A percentile compares a stretch with the other conserved stretches of the same genome.
Evolutionary conservation across 371 early-diverging fungal species (phyloP).

Genomic region (Saksenaea oblongispora): DNA sequence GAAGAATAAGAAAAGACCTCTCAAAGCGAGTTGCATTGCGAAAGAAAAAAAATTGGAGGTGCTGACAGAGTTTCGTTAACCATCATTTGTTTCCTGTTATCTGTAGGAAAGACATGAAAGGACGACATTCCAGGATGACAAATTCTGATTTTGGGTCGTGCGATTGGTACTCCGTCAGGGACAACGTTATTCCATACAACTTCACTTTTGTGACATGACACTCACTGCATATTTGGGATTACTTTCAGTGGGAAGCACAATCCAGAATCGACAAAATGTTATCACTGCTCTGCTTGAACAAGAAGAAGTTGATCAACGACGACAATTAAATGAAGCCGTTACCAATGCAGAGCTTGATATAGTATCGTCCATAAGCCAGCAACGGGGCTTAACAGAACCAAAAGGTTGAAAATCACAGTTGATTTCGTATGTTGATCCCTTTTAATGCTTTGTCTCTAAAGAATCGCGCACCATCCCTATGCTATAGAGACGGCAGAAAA

Average conservation of each 20-base stretch:
- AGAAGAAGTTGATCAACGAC: slow-evolving; percentile 16
- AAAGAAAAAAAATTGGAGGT: too few relatives aligned
- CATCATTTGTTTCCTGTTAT: too few relatives aligned
- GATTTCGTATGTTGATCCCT: not conserved
- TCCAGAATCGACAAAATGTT: slow-evolving; percentile 17
- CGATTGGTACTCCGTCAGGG: too few relatives aligned
- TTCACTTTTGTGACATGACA: slow-evolving; percentile 22
- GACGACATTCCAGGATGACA: too few relatives aligned
- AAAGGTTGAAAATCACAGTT: slow-evolving; percentile 23
- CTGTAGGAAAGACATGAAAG: too few relatives aligned
- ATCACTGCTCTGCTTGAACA: slow-evolving; percentile 23
- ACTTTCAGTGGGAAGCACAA: slow-evolving; percentile 35
- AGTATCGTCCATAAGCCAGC: slow-evolving; percentile 31
- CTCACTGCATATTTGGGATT: slow-evolving; percentile 39
- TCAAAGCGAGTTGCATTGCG: too few relatives aligned
- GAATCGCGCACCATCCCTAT: not conserved
- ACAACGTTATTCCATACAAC: too few relatives aligned
- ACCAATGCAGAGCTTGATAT: slow-evolving; percentile 30
- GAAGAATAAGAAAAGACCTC: too few relatives aligned
- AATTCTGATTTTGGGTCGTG: too few relatives aligned
- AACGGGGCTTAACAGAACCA: slow-evolving; percentile 29
- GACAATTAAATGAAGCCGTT: slow-evolving; percentile 22
- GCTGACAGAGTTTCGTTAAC: too few relatives aligned
- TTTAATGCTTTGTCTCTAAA: not conserved
- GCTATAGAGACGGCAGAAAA: slow-evolving; percentile 50